A percentile compares a stretch with the other conserved stretches of the same genome.
These are phyloP conservation scores for Neostapfia colusana DNA, from an alignment of 176 grass and related monocot species.

Conservation along the genomic window DNA sequence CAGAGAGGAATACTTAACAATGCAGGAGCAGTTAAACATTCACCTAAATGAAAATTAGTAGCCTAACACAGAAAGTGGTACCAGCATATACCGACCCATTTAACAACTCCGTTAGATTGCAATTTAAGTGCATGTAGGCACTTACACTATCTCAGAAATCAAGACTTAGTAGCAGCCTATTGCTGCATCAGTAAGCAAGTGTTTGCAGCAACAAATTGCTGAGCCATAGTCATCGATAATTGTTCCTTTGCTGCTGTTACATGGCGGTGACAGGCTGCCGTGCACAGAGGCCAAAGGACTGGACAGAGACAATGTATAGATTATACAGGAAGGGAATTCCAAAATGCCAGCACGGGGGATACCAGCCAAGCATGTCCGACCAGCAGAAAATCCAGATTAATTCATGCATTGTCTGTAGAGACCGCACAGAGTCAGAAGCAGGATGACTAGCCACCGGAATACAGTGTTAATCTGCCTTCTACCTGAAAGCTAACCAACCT, in stretches of 20 bases:
- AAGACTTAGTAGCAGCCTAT: neutral
- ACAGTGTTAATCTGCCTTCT: neutral
- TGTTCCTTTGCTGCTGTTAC: neutral
- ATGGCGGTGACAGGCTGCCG: neutral
- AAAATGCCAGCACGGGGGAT: slow-evolving; percentile 6
- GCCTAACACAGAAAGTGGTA: neutral
- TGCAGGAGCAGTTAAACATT: slow-evolving; percentile 28
- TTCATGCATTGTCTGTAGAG: slow-evolving; percentile 15
- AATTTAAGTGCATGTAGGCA: too few species aligned
- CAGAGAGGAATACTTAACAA: neutral
- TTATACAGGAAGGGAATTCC: slow-evolving; percentile 3
- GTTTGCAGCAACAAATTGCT: neutral
- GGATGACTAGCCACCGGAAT: too few species aligned
- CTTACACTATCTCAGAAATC: too few species aligned
- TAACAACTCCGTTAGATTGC: neutral
- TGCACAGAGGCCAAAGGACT: neutral
- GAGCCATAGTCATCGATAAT: neutral
- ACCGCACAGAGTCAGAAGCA: neutral
- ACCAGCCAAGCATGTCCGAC: slow-evolving; percentile 26
- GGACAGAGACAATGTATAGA: neutral
- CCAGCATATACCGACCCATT: neutral
- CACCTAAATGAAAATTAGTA: neutral
- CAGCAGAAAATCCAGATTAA: slow-evolving; percentile 20
- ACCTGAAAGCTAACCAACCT: neutral
- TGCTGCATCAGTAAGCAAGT: neutral